phyloP scores from a whole-genome alignment of 2,329 filamentous ascomycete species.

The Fusarium sp. region DNA sequence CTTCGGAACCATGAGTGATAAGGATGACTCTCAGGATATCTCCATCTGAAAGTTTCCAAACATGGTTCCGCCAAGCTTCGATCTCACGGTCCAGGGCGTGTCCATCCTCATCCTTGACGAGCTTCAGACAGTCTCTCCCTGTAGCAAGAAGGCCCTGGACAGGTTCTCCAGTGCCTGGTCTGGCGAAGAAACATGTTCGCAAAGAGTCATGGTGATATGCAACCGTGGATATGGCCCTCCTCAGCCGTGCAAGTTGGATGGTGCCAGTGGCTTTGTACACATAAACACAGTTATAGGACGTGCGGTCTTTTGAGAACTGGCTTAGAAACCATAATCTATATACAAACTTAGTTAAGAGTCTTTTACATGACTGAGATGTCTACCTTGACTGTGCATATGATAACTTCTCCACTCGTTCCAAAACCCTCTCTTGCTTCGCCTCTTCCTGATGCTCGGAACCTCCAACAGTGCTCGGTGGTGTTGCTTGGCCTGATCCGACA shows the following conservation, averaged over 20 bases:
- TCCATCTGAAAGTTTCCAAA: not conserved
- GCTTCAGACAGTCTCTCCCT: not conserved
- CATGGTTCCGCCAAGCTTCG: not conserved
- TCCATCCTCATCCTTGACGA: not conserved
- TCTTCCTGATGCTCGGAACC: not conserved
- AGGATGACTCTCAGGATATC: not conserved
- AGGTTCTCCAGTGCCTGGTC: not conserved
- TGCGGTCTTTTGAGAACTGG: not conserved
- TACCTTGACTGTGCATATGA: slow-evolving; percentile 6
- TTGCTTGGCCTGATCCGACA: not conserved
- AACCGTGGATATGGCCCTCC: not conserved
- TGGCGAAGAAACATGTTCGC: not conserved
- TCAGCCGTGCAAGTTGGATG: not conserved
- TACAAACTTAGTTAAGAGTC: not conserved
- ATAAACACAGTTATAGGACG: not conserved
- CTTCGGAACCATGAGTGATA: not conserved
- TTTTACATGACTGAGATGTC: not conserved
- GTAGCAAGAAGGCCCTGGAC: not conserved
- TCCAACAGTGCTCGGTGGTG: not conserved
- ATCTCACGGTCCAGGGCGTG: not conserved
- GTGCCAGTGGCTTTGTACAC: not conserved
- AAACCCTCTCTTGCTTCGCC: not conserved
- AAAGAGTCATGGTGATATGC: not conserved
- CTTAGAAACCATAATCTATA: slow-evolving; percentile 9
- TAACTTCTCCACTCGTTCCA: not conserved